Base-by-base conservation (phyloP, 768 basidiomycete species). In the Pleurotus giganteus region DNA sequence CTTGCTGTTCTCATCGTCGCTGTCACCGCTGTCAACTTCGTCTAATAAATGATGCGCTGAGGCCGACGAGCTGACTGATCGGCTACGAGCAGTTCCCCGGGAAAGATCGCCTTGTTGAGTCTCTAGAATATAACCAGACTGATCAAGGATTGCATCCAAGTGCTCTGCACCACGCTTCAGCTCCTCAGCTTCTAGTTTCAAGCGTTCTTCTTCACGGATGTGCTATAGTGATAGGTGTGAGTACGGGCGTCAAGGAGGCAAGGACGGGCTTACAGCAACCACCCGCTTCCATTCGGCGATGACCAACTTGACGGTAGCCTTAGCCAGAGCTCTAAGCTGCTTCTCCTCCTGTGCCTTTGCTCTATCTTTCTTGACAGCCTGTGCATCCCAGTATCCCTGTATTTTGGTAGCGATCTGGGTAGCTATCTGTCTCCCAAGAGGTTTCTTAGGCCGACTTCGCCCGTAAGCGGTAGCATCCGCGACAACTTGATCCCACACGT, bases 281-380 rank as follows among this genome's bases (percentile, higher is more conserved):
- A 91, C 94, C 64, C 90, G 85, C 68, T 88, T 89, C 95, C 95
- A 98, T 64, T 93, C 88, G 6, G 76, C 77, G 27, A 80, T 77
- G 26, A 97, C 83, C 62, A 84, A 70, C 61, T 82, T 83, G 45
- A 88, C 76, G 0, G 89, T 86, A 19, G 82, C 79, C 71, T 89
- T 91, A 11, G 89, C 90, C 32, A 92, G 62, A 3, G 72, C 75
- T 50, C 82, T 76, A 60, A 89, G 58, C 26, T 86, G 76, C 67
- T 79, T 82, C 71, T 92, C 89, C 61, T 91, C 88, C 59, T 78
- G 79, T 17, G 68, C 68, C 55, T 69, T 74, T 15, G 78, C 78
- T 64, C 76, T 82, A 27, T 87, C 86, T 53, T 85, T 86, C 63
- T 76, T 82, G 27, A 78, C 75, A 31, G 78, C 84, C 47, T 84